Evolutionary conservation across 139 green algal species (phyloP).

Genomic region (Edaphochlamys debaryana): DNA sequence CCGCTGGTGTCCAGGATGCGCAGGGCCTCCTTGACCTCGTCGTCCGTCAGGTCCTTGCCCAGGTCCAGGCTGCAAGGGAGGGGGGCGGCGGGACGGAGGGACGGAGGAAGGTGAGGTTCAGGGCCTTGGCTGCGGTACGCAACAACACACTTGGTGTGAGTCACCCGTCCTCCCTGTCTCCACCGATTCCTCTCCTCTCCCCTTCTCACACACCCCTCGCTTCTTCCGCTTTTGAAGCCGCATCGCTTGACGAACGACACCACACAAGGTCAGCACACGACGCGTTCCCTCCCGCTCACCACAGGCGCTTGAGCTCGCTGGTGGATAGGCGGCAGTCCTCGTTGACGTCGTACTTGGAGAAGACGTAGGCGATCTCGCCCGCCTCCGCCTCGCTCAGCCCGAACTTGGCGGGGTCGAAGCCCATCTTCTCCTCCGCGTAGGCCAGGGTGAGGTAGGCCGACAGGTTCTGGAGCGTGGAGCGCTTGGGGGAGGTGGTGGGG

Average conservation of each 20-base stretch:
- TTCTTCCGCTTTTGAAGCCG: too few species aligned
- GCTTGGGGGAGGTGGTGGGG: conserved; percentile 1
- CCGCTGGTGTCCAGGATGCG: conserved; percentile 71
- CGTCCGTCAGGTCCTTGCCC: conserved; percentile 60
- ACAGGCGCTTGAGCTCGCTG: conserved; percentile 67
- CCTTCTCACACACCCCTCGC: too few species aligned
- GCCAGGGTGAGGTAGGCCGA: conserved; percentile 78
- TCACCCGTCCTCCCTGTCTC: too few species aligned
- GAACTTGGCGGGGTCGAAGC: conserved; percentile 70
- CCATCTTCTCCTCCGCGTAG: conserved; percentile 71
- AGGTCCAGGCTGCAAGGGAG: conserved; percentile 46
- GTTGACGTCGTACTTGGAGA: conserved; percentile 76
- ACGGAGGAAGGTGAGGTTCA: neutral
- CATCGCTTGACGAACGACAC: too few species aligned
- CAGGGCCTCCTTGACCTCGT: conserved; percentile 70
- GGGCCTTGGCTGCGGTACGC: too few species aligned
- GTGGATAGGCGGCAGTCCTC: conserved; percentile 71
- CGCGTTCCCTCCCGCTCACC: too few species aligned
- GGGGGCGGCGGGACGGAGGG: neutral
- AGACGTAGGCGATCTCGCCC: conserved; percentile 74
- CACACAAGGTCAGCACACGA: too few species aligned
- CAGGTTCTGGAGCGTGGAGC: conserved; percentile 75
- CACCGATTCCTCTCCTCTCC: too few species aligned
- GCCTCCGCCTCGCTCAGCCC: conserved; percentile 74
- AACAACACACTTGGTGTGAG: too few species aligned